phyloP scores from a whole-genome alignment of 805 yeast species.

The Suhomyces sp. region DNA sequence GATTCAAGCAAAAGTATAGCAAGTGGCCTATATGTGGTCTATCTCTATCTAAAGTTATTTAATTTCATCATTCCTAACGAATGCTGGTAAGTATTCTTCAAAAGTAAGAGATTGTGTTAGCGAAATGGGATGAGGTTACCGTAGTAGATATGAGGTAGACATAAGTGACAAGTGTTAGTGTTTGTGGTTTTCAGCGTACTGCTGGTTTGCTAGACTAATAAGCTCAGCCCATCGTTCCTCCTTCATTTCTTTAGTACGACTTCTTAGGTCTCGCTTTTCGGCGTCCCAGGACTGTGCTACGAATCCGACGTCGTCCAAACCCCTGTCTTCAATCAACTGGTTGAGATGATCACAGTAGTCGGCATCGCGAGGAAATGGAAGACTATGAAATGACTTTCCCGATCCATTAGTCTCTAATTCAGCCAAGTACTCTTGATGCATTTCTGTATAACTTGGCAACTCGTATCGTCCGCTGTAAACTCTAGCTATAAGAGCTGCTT shows the following conservation, averaged over 20 bases:
- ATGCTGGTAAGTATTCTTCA: too few relatives aligned
- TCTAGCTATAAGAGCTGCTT: constrained; percentile 34
- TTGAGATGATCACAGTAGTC: constrained; percentile 18
- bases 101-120: too few relatives aligned
- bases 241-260: constrained; percentile 14
- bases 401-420: constrained; percentile 24
- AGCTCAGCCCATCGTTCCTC: constrained; percentile 8
- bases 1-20: too few relatives aligned
- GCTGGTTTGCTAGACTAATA: not conserved
- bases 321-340: constrained; percentile 11
- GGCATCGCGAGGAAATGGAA: constrained; percentile 17
- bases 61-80: too few relatives aligned
- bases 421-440: constrained; percentile 21
- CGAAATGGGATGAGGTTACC: too few relatives aligned
- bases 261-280: constrained; percentile 11
- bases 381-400: constrained; percentile 14
- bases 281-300: constrained; percentile 20
- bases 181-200: not conserved
- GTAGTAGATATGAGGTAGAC: too few relatives aligned
- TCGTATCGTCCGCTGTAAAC: constrained; percentile 26
- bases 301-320: constrained; percentile 15
- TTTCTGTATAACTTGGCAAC: constrained; percentile 26
- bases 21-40: too few relatives aligned
- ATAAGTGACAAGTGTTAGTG: too few relatives aligned
- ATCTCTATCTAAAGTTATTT: too few relatives aligned